Evolutionary conservation across 352 stramenopile species (phyloP).

Genomic region (Saprolegnia parasitica): DNA sequence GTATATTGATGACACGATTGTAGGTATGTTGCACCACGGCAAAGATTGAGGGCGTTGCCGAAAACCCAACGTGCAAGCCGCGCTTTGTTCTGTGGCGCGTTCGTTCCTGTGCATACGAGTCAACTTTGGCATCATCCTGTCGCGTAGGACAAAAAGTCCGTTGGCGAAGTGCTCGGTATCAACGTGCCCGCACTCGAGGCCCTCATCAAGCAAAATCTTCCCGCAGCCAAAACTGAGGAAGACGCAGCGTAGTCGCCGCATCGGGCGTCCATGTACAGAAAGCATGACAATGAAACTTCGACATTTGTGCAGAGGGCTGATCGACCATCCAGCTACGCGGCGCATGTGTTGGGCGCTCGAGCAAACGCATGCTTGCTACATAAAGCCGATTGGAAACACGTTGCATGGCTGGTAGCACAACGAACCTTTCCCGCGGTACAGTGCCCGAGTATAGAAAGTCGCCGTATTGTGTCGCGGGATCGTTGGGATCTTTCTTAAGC

Average conservation of each 20-base stretch:
- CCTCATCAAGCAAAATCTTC: slow-evolving; percentile 24
- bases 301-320: neutral
- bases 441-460: too few species aligned
- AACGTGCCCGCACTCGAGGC: slow-evolving; percentile 27
- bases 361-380: neutral
- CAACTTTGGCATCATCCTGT: neutral
- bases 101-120: neutral
- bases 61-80: slow-evolving; percentile 23
- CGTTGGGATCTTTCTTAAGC: too few species aligned
- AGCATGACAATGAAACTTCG: too few species aligned
- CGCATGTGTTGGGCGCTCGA: neutral
- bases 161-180: slow-evolving; percentile 23
- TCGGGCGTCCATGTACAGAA: neutral
- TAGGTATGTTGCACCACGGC: slow-evolving; percentile 9
- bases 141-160: slow-evolving; percentile 24
- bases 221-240: slow-evolving; percentile 19
- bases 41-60: slow-evolving; percentile 24
- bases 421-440: neutral
- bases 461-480: too few species aligned
- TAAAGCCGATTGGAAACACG: neutral
- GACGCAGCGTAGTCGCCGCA: slow-evolving; percentile 1
- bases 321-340: neutral
- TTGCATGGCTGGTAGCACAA: neutral
- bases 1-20: neutral
- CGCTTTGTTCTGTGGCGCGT: slow-evolving; percentile 27